Percentiles rank a stretch among this genome's conserved stretches.
Evolutionary conservation across 176 grass and related monocot species (phyloP).

Genomic region (Alloteropsis semialata): DNA sequence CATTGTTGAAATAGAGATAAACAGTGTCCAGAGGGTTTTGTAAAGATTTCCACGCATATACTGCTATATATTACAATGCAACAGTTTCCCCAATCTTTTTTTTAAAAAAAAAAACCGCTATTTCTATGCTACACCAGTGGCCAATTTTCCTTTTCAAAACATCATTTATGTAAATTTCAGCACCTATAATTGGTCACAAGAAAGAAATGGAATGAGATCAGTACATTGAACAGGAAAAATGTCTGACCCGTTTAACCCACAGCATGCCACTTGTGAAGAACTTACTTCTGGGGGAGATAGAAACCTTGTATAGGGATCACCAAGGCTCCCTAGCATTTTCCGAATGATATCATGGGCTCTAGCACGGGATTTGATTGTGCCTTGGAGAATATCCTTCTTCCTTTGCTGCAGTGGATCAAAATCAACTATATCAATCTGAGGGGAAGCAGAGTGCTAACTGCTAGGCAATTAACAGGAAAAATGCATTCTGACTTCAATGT

Average conservation of each 20-base stretch:
- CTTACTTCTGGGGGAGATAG: slow-evolving; percentile 81
- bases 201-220: neutral
- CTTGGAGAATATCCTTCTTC: slow-evolving; percentile 73
- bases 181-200: neutral
- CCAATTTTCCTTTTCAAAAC: neutral
- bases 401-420: slow-evolving; percentile 56
- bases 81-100: neutral
- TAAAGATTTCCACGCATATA: neutral
- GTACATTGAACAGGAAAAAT: neutral
- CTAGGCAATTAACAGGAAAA: neutral
- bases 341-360: slow-evolving; percentile 76
- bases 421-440: slow-evolving; percentile 16
- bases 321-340: slow-evolving; percentile 86
- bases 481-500: neutral
- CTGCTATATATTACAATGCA: neutral
- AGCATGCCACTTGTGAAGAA: neutral
- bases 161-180: neutral
- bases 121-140: neutral
- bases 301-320: slow-evolving; percentile 90
- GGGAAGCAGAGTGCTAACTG: neutral
- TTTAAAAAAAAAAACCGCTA: neutral
- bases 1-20: neutral
- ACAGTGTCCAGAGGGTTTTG: neutral
- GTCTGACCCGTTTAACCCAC: neutral
- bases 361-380: slow-evolving; percentile 70